Evolutionary conservation across 192 early-diverging fungal genomes (phyloP).

Genomic region (Spinellus fusiger): DNA sequence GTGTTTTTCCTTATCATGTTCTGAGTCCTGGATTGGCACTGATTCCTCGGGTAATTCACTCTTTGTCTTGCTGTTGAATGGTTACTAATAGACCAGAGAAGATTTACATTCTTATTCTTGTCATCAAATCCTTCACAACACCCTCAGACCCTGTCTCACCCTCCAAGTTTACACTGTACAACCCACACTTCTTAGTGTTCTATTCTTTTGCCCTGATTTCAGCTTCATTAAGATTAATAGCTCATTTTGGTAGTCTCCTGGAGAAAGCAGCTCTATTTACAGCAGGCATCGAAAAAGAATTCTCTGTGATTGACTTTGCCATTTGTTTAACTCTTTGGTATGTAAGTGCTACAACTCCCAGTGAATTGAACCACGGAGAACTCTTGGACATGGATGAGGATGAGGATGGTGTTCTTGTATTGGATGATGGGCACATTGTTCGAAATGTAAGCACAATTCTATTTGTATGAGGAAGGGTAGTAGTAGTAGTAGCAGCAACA

Average conservation of each 20-base stretch:
- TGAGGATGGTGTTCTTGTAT: constrained; percentile 27
- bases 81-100: not conserved
- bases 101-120: constrained; percentile 28
- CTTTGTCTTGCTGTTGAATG: not conserved
- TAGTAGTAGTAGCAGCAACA: not conserved
- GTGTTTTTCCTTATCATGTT: constrained; percentile 15
- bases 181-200: constrained; percentile 25
- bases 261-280: not conserved
- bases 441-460: constrained; percentile 18
- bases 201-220: constrained; percentile 14
- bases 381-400: constrained; percentile 27
- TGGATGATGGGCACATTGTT: constrained; percentile 27
- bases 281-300: constrained; percentile 11
- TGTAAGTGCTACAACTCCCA: constrained; percentile 17
- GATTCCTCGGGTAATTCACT: constrained; percentile 20
- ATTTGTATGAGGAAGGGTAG: not conserved
- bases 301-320: not conserved
- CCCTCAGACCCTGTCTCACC: constrained; percentile 21
- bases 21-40: constrained; percentile 15
- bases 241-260: not conserved
- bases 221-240: constrained; percentile 1
- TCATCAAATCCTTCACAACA: constrained; percentile 28
- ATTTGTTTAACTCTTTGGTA: constrained; percentile 11
- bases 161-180: constrained; percentile 25
- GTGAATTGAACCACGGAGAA: constrained; percentile 22